A percentile compares a stretch with the other conserved stretches of the same genome.
phyloP scores from a whole-genome alignment of 2,329 filamentous ascomycete species.

The Fonsecaea multimorphosa region DNA sequence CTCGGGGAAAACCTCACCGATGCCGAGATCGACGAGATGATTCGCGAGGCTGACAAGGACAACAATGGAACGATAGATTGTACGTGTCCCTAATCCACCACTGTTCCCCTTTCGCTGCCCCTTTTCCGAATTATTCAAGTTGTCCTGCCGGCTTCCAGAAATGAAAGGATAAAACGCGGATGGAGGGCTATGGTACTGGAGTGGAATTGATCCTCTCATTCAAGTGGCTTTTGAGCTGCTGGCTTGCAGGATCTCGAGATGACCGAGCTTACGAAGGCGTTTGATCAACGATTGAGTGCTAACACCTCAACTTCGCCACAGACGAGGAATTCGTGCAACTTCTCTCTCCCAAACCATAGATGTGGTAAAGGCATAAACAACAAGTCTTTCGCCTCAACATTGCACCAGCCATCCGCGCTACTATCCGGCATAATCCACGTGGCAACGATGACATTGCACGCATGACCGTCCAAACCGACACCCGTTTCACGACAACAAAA shows the following conservation, averaged over 20 bases:
- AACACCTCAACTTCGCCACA: conserved; percentile 7
- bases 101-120: neutral
- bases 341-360: conserved; percentile 37
- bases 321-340: conserved; percentile 41
- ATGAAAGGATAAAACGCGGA: neutral
- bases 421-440: neutral
- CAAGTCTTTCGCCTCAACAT: neutral
- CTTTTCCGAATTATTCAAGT: neutral
- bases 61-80: conserved; percentile 70
- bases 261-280: neutral
- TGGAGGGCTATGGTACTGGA: neutral
- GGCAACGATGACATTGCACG: neutral
- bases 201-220: neutral
- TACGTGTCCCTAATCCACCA: conserved; percentile 45
- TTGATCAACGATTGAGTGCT: neutral
- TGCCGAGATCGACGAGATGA: conserved; percentile 70
- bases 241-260: neutral
- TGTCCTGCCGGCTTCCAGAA: neutral
- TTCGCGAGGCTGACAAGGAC: conserved; percentile 68
- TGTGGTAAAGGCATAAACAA: neutral
- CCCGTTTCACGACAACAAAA: neutral
- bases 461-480: neutral
- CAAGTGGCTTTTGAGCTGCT: neutral
- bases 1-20: conserved; percentile 70
- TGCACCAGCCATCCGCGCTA: neutral